Evolutionary conservation across 2,329 filamentous ascomycete genomes (phyloP).

Genomic region (Sporothrix variecibatus): DNA sequence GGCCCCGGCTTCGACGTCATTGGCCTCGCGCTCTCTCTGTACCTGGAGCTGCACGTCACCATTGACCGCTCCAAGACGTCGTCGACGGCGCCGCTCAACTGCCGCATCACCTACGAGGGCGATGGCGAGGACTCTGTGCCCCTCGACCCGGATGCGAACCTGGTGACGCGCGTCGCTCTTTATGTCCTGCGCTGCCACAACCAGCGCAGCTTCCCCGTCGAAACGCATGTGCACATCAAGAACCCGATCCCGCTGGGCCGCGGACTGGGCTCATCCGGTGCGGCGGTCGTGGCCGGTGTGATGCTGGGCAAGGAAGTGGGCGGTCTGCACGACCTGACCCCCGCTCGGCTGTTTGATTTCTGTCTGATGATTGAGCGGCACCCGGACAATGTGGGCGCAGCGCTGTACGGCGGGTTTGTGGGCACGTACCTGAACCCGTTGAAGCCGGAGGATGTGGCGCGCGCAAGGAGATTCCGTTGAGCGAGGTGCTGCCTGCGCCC

Average conservation of each 20-base stretch:
- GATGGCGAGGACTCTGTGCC: constrained; percentile 72
- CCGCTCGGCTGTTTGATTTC: constrained; percentile 87
- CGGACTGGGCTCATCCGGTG: constrained; percentile 91
- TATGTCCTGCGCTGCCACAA: constrained; percentile 94
- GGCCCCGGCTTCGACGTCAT: constrained; percentile 98
- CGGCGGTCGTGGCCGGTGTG: constrained; percentile 94
- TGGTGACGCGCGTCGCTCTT: constrained; percentile 90
- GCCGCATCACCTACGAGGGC: constrained; percentile 87
- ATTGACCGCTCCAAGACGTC: constrained; percentile 60
- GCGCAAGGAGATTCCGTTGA: constrained; percentile 88
- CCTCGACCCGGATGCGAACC: constrained; percentile 81
- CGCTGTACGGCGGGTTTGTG: constrained; percentile 93
- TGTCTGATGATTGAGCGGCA: constrained; percentile 97
- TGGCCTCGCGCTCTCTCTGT: constrained; percentile 88
- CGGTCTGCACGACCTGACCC: constrained; percentile 69
- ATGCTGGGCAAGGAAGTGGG: constrained; percentile 88
- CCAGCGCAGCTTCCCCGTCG: constrained; percentile 77
- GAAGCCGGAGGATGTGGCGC: constrained; percentile 82
- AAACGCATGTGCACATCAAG: constrained; percentile 90
- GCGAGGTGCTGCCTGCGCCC: constrained; percentile 86
- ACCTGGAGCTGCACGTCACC: constrained; percentile 84
- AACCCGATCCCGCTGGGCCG: constrained; percentile 93
- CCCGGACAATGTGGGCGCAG: constrained; percentile 92
- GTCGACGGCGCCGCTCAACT: constrained; percentile 72
- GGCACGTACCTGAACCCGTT: constrained; percentile 95